Conservation (phyloP, 306 rosid genomes). For the Sicyos edulis region DNA sequence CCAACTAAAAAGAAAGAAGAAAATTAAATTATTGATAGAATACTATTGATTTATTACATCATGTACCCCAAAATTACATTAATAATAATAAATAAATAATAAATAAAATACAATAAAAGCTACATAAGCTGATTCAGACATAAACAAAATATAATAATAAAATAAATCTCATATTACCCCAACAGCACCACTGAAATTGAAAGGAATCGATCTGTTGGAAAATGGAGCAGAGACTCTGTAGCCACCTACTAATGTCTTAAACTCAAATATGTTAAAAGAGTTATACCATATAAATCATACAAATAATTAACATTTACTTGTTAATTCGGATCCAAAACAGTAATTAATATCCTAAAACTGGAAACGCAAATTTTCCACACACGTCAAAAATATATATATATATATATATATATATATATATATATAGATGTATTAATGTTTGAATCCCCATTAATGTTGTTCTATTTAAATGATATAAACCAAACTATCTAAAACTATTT, state of each 20-base stretch:
- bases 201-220: too few species aligned
- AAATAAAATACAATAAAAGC: not conserved
- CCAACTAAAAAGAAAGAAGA: not conserved
- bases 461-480: too few species aligned
- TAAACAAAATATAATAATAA: too few species aligned
- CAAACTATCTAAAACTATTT: too few species aligned
- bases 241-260: not conserved
- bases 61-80: not conserved
- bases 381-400: too few species aligned
- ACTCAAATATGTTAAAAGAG: not conserved
- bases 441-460: too few species aligned
- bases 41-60: not conserved
- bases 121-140: too few species aligned
- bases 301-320: not conserved
- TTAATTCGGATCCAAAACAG: not conserved
- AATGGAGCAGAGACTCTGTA: not conserved
- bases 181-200: not conserved
- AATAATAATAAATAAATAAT: not conserved
- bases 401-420: too few species aligned
- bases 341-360: not conserved
- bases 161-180: too few species aligned
- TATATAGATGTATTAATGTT: too few species aligned
- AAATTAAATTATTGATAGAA: not conserved
- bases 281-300: not conserved
- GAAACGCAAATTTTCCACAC: not conserved